Evolutionary conservation across 2,329 filamentous ascomycete species (phyloP).

Genomic region (Metarhizium robertsii): DNA sequence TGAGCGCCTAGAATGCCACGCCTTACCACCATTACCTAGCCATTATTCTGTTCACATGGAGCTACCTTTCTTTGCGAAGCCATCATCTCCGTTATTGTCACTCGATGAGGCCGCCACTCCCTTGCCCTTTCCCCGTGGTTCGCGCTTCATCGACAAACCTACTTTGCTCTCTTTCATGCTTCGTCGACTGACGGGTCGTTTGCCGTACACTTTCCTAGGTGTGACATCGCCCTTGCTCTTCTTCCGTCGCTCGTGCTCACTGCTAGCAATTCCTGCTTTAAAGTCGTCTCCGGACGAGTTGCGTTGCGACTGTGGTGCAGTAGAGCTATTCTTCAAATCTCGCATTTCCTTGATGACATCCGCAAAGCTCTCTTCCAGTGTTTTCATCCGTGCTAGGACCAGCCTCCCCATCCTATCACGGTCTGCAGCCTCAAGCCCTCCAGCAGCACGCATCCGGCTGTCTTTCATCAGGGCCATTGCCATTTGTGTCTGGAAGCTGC

Average conservation of each 20-base stretch:
- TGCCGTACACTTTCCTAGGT: constrained; percentile 17
- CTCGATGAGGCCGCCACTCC: constrained; percentile 28
- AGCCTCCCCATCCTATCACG: constrained; percentile 67
- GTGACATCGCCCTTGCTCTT: constrained; percentile 16
- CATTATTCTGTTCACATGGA: constrained; percentile 25
- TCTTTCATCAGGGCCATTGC: constrained; percentile 57
- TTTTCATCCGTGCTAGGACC: constrained; percentile 85
- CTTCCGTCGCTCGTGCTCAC: constrained; percentile 21
- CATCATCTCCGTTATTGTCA: constrained; percentile 27
- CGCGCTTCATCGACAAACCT: constrained; percentile 16
- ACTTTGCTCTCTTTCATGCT: constrained; percentile 32
- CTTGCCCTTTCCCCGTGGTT: constrained; percentile 39
- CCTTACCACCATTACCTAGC: background rate
- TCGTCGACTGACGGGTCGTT: constrained; percentile 28
- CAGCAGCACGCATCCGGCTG: constrained; percentile 38
- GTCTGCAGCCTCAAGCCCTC: constrained; percentile 29
- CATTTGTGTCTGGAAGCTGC: constrained; percentile 76
- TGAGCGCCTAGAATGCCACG: background rate
- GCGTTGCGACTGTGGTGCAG: constrained; percentile 37
- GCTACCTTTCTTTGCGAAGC: constrained; percentile 15
- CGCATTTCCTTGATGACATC: constrained; percentile 79
- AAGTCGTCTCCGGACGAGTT: constrained; percentile 41
- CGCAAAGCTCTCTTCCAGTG: constrained; percentile 80
- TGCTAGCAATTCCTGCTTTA: constrained; percentile 19
- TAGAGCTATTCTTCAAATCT: constrained; percentile 42